A percentile compares a stretch with the other conserved stretches of the same genome.
Evolutionary conservation across 2,329 filamentous ascomycete genomes (phyloP).

Genomic region (Calonectria fujianensis): DNA sequence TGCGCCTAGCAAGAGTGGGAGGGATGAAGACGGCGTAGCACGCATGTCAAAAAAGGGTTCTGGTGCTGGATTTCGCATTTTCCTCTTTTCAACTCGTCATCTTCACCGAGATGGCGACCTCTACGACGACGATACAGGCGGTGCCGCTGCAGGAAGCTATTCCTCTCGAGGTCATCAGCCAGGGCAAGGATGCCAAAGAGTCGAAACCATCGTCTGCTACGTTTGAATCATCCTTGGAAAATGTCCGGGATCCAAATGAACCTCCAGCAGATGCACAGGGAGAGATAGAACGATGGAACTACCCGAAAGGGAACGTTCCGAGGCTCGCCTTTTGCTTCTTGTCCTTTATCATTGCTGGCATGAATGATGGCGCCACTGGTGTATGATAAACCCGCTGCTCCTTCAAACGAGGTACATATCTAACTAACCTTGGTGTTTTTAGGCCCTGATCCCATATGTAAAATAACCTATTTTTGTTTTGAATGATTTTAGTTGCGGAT

Average conservation of each 20-base stretch:
- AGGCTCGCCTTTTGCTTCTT: conserved; percentile 69
- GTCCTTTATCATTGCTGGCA: conserved; percentile 76
- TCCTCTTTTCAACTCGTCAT: neutral
- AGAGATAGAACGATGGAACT: conserved; percentile 61
- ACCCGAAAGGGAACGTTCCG: conserved; percentile 57
- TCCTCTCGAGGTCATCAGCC: conserved; percentile 7
- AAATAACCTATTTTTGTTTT: neutral
- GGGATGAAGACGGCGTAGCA: conserved; percentile 3
- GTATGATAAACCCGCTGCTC: conserved; percentile 60
- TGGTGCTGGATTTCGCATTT: neutral
- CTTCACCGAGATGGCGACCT: conserved; percentile 7
- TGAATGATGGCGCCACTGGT: conserved; percentile 78
- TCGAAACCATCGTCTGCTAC: neutral
- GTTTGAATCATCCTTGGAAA: conserved; percentile 29
- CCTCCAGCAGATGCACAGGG: conserved; percentile 55
- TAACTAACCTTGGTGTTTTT: conserved; percentile 29
- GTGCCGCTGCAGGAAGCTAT: conserved; percentile 17
- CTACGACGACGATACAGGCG: conserved; percentile 21
- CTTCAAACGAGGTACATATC: neutral
- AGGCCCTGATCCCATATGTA: conserved; percentile 55
- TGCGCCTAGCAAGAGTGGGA: neutral
- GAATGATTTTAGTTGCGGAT: neutral
- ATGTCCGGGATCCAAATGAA: conserved; percentile 34
- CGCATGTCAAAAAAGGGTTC: neutral
- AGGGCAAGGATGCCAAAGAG: neutral